Conservation (phyloP, 2,329 filamentous ascomycete genomes). For the Clarireedia monteithiana region DNA sequence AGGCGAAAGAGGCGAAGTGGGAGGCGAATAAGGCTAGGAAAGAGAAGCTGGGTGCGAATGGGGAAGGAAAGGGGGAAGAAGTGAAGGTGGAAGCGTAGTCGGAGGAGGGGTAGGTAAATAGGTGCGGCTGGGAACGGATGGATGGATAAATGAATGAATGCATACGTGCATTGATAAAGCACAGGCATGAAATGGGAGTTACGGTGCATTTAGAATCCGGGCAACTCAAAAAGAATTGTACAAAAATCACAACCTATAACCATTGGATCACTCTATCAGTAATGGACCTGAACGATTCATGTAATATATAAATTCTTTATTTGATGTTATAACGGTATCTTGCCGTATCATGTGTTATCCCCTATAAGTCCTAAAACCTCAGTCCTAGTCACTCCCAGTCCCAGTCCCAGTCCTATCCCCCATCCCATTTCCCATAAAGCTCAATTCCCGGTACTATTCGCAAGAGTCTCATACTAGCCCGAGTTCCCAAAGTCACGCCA, state of each 20-base stretch:
- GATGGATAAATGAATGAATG: slow-evolving; percentile 9
- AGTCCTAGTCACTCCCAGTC: too few relatives aligned
- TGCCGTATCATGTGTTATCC: not conserved
- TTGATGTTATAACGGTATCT: not conserved
- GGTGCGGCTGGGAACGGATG: not conserved
- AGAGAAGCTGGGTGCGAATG: not conserved
- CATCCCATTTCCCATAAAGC: not conserved
- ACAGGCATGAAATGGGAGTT: not conserved
- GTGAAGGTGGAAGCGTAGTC: not conserved
- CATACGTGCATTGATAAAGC: not conserved
- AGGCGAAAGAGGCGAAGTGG: not conserved
- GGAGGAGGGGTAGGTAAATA: not conserved
- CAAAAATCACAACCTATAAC: too few relatives aligned
- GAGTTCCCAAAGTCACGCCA: not conserved
- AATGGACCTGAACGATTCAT: too few relatives aligned
- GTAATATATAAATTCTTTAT: too few relatives aligned
- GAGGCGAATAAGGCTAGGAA: not conserved
- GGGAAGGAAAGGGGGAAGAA: not conserved
- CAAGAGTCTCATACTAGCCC: not conserved
- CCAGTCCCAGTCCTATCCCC: not conserved
- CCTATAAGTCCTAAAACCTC: too few relatives aligned
- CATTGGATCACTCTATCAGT: too few relatives aligned
- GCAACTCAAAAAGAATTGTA: too few relatives aligned
- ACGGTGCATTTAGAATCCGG: slow-evolving; percentile 2
- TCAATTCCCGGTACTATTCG: not conserved